Evolutionary conservation across 2,329 filamentous ascomycete genomes (phyloP).

Genomic region (Aspergillus sp.): DNA sequence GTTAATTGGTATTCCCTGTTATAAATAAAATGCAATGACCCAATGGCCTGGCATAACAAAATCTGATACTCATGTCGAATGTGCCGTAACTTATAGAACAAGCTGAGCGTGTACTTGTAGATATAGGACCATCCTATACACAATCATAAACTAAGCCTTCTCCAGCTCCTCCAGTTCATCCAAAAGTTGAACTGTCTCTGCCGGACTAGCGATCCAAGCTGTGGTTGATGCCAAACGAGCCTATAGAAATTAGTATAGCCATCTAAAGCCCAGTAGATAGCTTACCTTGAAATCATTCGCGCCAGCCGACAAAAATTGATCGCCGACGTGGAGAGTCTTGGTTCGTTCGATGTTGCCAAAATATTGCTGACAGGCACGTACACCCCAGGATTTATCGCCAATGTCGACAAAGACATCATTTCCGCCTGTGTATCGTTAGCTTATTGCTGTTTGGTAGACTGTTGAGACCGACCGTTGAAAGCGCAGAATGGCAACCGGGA

Average conservation of each 20-base stretch:
- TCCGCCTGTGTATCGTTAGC: conserved; percentile 50
- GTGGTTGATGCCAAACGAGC: conserved; percentile 88
- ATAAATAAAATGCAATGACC: too few relatives aligned
- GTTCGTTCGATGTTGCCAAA: conserved; percentile 72
- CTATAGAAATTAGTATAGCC: conserved; percentile 18
- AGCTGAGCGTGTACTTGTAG: too few relatives aligned
- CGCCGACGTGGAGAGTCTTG: conserved; percentile 85
- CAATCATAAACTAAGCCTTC: background rate
- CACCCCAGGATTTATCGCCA: conserved; percentile 95
- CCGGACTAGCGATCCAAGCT: conserved; percentile 91
- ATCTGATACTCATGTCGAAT: too few relatives aligned
- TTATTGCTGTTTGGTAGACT: background rate
- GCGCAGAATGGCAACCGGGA: conserved; percentile 81
- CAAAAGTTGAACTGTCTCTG: conserved; percentile 82
- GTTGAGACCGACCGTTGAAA: conserved; percentile 65
- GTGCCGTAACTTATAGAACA: too few relatives aligned
- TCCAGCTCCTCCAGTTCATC: conserved; percentile 68
- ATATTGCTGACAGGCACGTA: conserved; percentile 85
- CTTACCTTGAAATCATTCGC: conserved; percentile 90
- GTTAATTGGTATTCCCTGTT: too few relatives aligned
- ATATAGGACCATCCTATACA: too few relatives aligned
- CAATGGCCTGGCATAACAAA: too few relatives aligned
- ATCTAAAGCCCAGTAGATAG: background rate
- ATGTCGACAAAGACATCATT: conserved; percentile 98
- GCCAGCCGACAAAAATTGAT: conserved; percentile 92